Evolutionary conservation across 1,139 yeast genomes (phyloP), one percentile per base, ranked within the genome.

Genomic region (Diutina ranongensis): DNA sequence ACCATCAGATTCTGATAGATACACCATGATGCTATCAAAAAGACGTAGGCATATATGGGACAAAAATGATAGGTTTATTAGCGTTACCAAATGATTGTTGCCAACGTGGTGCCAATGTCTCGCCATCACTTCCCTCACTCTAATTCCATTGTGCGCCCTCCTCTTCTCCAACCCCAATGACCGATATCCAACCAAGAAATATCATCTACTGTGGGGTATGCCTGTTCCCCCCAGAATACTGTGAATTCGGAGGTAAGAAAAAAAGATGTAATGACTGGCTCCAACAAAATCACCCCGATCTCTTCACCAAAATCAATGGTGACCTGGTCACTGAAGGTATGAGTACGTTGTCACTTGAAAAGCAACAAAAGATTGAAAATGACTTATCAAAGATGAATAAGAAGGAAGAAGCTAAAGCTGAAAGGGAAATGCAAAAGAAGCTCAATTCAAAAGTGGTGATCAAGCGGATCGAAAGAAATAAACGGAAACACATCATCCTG

Each of bases 251-350:
- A 13, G 84, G 85, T 45, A 72, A 81, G 36, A 72, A 83, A 62
- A 82, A 81, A 58, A 78, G 87, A 59, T 89, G 98, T 66, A 85
- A 83, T 56, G 80, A 75, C 35, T 88, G 97, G 95, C 72, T 89
- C 41, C 67, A 74, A 49, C 76, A 73, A 40, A 68, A 71, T 46
- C 72, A 87, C 54, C 62, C 70, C 2, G 83, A 74, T 13, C 59
- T 83, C 44, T 88, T 62, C 57, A 67, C 73, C 44, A 61, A 72
- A 52, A 64, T 86, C 46, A 87, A 89, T 62, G 67, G 79, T 8
- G 80, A 71, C 18, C 12, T 25, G 31, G 42, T 25, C 42, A 38
- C 32, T 20, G 78, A 73, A 49, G 74, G 73, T 15, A 70, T 79
- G 1, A 68, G 77, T 7, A 67, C 74, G 1, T 67, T 82, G 48